phyloP scores from a whole-genome alignment of 2,329 filamentous ascomycete species.

The Neurospora sp. region DNA sequence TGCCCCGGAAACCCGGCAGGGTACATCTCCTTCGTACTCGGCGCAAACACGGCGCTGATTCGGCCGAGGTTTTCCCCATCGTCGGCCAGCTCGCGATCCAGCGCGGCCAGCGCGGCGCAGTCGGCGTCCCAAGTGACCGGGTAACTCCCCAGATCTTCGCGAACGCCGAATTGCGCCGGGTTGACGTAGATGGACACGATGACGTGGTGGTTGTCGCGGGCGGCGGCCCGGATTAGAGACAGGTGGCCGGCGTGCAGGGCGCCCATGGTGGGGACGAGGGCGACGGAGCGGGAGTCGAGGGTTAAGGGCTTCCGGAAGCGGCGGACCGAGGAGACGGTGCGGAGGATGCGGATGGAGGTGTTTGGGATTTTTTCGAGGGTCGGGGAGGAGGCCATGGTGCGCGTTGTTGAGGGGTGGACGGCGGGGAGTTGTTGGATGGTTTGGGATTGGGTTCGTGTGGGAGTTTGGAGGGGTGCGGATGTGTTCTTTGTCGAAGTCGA shows the following conservation, averaged over 20 bases:
- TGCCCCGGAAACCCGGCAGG: conserved; percentile 65
- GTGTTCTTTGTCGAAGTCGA: background rate
- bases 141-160: conserved; percentile 74
- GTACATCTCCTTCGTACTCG: conserved; percentile 77
- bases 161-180: conserved; percentile 85
- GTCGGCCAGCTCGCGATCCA: conserved; percentile 65
- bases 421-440: no score
- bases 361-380: conserved; percentile 40
- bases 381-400: conserved; percentile 22
- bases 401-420: conserved; percentile 1
- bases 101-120: conserved; percentile 49
- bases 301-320: conserved; percentile 57
- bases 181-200: conserved; percentile 94
- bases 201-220: conserved; percentile 73
- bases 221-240: conserved; percentile 70
- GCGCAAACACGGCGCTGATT: conserved; percentile 77
- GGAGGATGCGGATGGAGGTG: conserved; percentile 60
- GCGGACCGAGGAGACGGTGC: conserved; percentile 61
- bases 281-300: conserved; percentile 60
- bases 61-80: conserved; percentile 51
- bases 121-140: conserved; percentile 84
- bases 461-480: background rate
- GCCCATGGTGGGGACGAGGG: conserved; percentile 94
- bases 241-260: conserved; percentile 90
- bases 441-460: background rate